phyloP scores from a whole-genome alignment of 2,329 filamentous ascomycete genomes.

The Apiospora malaysiana region DNA sequence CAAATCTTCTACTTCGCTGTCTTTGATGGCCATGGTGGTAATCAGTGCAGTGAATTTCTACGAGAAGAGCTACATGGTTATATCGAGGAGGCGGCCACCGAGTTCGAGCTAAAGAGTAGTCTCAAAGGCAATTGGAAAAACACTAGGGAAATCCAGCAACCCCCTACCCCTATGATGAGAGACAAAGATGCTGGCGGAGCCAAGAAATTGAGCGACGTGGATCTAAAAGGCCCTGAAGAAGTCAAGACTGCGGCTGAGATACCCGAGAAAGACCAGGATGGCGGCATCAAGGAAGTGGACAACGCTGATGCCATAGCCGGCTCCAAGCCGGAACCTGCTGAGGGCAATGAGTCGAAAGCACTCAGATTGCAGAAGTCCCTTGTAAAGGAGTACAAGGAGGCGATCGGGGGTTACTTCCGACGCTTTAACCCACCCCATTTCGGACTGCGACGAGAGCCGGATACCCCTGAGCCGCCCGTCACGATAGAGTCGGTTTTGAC shows the following conservation, averaged over 20 bases:
- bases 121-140: constrained; percentile 53
- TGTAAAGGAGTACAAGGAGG: constrained; percentile 77
- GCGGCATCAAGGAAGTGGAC: constrained; percentile 43
- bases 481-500: constrained; percentile 80
- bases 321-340: constrained; percentile 52
- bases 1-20: constrained; percentile 98
- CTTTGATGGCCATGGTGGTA: constrained; percentile 94
- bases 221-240: constrained; percentile 44
- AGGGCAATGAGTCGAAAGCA: constrained; percentile 63
- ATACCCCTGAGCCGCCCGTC: constrained; percentile 49
- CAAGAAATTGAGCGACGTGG: constrained; percentile 44
- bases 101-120: constrained; percentile 81
- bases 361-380: constrained; percentile 73
- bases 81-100: constrained; percentile 78
- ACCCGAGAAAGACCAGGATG: constrained; percentile 39
- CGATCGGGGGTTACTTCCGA: constrained; percentile 92
- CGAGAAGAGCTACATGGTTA: constrained; percentile 86
- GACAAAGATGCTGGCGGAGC: constrained; percentile 43
- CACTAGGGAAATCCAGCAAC: constrained; percentile 21
- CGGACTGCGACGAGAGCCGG: constrained; percentile 42
- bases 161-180: constrained; percentile 33
- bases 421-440: constrained; percentile 88
- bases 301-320: constrained; percentile 46
- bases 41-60: constrained; percentile 86
- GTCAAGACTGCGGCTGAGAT: constrained; percentile 45